phyloP scores from a whole-genome alignment of 495 filamentous ascomycete species.

The Bacidia gigantensis region DNA sequence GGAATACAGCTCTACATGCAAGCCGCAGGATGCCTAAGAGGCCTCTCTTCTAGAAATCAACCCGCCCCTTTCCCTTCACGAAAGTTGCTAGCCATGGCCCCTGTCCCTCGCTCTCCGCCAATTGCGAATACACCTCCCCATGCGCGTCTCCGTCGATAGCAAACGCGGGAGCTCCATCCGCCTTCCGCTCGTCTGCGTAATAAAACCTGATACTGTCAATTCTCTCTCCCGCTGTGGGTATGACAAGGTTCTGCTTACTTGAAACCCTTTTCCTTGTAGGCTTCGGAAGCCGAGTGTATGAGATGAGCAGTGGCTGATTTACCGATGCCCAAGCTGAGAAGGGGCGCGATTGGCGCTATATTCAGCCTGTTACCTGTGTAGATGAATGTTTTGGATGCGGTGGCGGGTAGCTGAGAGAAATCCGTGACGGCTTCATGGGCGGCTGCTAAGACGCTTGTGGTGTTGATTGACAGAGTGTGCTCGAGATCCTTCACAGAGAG shows the following conservation, averaged over 20 bases:
- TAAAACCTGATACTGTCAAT: constrained; percentile 28
- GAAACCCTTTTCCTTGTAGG: constrained; percentile 31
- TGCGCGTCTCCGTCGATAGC: constrained; percentile 28
- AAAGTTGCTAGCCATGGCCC: constrained; percentile 34
- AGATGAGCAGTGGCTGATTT: constrained; percentile 34
- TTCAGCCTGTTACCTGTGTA: constrained; percentile 37
- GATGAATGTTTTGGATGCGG: constrained; percentile 31
- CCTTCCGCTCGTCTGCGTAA: constrained; percentile 33
- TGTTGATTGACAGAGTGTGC: constrained; percentile 31
- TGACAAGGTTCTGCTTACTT: constrained; percentile 24
- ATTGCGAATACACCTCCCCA: constrained; percentile 26
- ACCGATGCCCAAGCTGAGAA: constrained; percentile 29
- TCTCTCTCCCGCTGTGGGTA: neutral
- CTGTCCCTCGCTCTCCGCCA: constrained; percentile 26
- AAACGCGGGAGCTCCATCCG: constrained; percentile 24
- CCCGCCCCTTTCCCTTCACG: constrained; percentile 31
- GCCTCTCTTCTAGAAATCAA: too few species aligned
- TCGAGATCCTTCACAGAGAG: constrained; percentile 25
- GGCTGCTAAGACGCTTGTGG: constrained; percentile 30
- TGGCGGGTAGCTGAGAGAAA: constrained; percentile 26
- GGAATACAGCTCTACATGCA: too few species aligned
- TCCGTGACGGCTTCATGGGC: constrained; percentile 29
- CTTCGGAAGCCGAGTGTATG: constrained; percentile 26
- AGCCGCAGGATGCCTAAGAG: too few species aligned
- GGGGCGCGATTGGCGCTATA: constrained; percentile 16